phyloP scores from a whole-genome alignment of 805 yeast genomes.

The Metschnikowia picachoensis region DNA sequence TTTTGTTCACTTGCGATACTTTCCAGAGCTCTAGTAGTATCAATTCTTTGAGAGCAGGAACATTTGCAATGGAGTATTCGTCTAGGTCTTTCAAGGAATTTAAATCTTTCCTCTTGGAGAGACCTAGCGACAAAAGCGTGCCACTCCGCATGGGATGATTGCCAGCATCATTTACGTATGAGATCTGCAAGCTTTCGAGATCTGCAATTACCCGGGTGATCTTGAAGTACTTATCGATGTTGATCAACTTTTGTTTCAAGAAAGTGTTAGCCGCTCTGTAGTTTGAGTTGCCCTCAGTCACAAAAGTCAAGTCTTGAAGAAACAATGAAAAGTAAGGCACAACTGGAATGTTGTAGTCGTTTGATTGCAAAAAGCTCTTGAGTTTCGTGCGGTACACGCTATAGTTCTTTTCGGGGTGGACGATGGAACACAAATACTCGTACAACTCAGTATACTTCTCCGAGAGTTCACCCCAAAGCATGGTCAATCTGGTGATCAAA shows the following conservation, averaged over 20 bases:
- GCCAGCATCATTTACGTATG: constrained; percentile 37
- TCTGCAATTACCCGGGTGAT: constrained; percentile 64
- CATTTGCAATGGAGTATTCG: constrained; percentile 39
- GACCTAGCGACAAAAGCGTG: constrained; percentile 18
- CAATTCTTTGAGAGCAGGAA: constrained; percentile 51
- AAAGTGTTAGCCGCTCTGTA: constrained; percentile 58
- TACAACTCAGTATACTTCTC: constrained; percentile 59
- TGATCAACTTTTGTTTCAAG: constrained; percentile 56
- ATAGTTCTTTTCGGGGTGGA: constrained; percentile 75
- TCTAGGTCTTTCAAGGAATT: constrained; percentile 18
- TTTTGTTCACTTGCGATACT: constrained; percentile 54
- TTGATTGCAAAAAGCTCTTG: constrained; percentile 47
- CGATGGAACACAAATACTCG: constrained; percentile 60
- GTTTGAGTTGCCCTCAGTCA: constrained; percentile 77
- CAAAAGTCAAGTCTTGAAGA: constrained; percentile 74
- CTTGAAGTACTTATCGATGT: constrained; percentile 69
- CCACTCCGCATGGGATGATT: constrained; percentile 21
- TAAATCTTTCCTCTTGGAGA: constrained; percentile 8
- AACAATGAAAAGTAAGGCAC: constrained; percentile 76
- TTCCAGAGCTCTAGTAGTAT: constrained; percentile 68
- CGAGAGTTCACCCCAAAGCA: constrained; percentile 55
- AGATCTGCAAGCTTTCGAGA: constrained; percentile 63
- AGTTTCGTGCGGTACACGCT: constrained; percentile 62
- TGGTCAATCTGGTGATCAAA: constrained; percentile 57
- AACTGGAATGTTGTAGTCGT: constrained; percentile 53